Base-by-base conservation (phyloP, 1,284 basidiomycete genomes). In the Erythrobasidium hasegawianum region DNA sequence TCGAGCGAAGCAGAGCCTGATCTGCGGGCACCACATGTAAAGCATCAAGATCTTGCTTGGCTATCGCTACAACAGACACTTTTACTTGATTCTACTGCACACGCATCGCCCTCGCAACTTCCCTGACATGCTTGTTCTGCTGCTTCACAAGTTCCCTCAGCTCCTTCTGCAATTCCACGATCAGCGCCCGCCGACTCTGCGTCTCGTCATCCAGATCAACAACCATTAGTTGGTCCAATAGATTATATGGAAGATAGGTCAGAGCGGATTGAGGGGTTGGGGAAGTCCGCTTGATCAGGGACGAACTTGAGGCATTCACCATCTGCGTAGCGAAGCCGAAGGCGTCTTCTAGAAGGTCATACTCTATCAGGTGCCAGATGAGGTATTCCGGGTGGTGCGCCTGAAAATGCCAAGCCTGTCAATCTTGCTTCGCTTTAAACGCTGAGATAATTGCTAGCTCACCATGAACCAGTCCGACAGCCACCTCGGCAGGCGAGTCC, bases 211-310 rank as follows among this genome's bases (percentile, higher is more conserved):
- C 80, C 54, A 82, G 80, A 1, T 86, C 84, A 13, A 87, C 85
- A 18, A 82, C 81, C 16, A 95, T 79, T 16, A 96, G 86, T 75
- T 93, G 86, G 77, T 95, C 92, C 71, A 95, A 83, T 59, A 95
- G 81, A 67, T 85, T 85, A 75, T 93, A 95, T 2, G 92, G 90
- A 27, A 91, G 79, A 84, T 88, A 90, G 0, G 87, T 86, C 43
- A 27, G 47, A 38, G 43, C 69, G 14, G 56, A 52, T 81, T 83
- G n/a, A 80, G 79, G 13, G 81, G 79, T 41, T 9, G 29, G 43
- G 47, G 66, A 56, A 68, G 68, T 59, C 47, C 33, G 41, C 18
- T 18, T 47, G 10, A 39, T 26, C 50, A 52, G 52, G 20, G 52
- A 33, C 54, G 38, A 9, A 26, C 29, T 18, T 1, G 22, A 3